phyloP scores from a whole-genome alignment of 164 flowering plant species.

The Annona squamosa region DNA sequence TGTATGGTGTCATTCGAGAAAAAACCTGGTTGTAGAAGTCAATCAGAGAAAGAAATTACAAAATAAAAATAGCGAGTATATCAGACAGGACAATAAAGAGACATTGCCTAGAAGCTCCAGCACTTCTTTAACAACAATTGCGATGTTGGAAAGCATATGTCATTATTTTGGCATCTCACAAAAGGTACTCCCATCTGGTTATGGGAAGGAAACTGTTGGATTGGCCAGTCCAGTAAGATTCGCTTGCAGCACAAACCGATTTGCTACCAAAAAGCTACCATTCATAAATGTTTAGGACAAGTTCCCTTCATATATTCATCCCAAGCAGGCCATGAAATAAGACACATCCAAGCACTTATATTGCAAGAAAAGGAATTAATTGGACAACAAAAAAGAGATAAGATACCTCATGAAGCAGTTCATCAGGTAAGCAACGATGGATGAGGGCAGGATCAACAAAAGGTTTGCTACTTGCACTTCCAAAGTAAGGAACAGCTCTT shows the following conservation, averaged over 20 bases:
- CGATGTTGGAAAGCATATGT: background rate
- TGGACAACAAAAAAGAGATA: background rate
- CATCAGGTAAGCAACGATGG: slow-evolving; percentile 83
- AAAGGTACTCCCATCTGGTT: too few species aligned
- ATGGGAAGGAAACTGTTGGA: too few species aligned
- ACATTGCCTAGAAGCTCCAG: background rate
- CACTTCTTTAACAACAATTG: background rate
- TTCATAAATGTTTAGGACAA: background rate
- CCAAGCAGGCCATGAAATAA: background rate
- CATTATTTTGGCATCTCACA: too few species aligned
- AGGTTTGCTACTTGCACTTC: slow-evolving; percentile 55
- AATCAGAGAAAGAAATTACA: background rate
- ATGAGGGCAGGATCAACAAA: slow-evolving; percentile 60
- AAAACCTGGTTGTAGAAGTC: slow-evolving; percentile 53
- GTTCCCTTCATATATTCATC: background rate
- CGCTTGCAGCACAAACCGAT: too few species aligned
- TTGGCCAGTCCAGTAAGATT: too few species aligned
- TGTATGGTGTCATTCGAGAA: slow-evolving; percentile 66
- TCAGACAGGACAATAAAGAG: background rate
- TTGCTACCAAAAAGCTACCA: too few species aligned
- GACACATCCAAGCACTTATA: background rate
- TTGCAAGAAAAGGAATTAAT: background rate
- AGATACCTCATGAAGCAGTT: slow-evolving; percentile 77
- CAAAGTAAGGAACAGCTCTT: slow-evolving; percentile 64
- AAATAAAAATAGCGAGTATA: too few species aligned